Evolutionary conservation across 257 asterid species (phyloP).

Genomic region (Verbena officinalis): DNA sequence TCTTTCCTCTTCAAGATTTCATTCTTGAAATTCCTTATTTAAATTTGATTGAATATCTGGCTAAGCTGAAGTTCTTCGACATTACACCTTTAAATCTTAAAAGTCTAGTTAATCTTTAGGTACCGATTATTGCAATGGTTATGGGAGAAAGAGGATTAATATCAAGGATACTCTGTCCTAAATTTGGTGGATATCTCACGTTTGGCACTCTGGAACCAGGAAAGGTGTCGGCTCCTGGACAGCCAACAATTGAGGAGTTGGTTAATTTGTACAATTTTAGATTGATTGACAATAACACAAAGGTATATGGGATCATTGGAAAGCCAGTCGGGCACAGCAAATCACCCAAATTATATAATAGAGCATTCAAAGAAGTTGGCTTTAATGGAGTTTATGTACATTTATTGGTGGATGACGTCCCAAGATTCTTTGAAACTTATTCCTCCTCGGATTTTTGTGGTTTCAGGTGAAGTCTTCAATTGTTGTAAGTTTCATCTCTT

Average conservation of each 20-base stretch:
- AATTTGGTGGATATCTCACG: conserved; percentile 96
- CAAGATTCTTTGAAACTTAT: conserved; percentile 68
- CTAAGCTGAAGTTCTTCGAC: conserved; percentile 11
- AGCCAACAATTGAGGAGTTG: conserved; percentile 87
- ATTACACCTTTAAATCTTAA: conserved; percentile 19
- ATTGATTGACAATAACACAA: conserved; percentile 78
- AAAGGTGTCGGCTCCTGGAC: conserved; percentile 97
- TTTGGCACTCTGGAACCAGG: conserved; percentile 85
- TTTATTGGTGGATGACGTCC: conserved; percentile 82
- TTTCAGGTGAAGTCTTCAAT: conserved; percentile 68
- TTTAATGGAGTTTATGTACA: conserved; percentile 75
- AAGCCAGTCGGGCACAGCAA: conserved; percentile 98
- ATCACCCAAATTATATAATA: conserved; percentile 81
- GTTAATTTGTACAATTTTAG: conserved; percentile 79
- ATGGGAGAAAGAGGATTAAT: conserved; percentile 98
- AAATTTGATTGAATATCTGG: conserved; percentile 16
- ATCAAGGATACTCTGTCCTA: conserved; percentile 88
- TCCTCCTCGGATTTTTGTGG: conserved; percentile 84
- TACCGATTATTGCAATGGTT: conserved; percentile 94
- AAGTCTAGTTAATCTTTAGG: conserved; percentile 48
- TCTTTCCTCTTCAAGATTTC: no score
- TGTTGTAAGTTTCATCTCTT: conserved; percentile 7
- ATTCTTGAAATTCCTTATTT: background rate
- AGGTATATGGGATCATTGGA: conserved; percentile 83
- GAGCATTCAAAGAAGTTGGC: conserved; percentile 75